Conservation (phyloP, 768 basidiomycete genomes). For the Lactarius hengduanensis region DNA sequence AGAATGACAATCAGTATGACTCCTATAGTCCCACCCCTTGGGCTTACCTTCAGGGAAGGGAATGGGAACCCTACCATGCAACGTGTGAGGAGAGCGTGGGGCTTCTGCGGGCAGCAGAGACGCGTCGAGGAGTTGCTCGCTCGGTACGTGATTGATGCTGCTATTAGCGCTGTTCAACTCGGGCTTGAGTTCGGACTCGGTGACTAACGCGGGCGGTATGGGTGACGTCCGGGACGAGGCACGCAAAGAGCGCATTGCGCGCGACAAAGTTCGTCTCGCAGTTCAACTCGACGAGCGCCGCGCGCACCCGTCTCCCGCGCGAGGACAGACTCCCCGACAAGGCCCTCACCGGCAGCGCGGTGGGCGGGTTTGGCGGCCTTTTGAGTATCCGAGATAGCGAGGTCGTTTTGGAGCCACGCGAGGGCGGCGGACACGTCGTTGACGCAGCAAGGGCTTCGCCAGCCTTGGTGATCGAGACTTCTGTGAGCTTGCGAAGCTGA, state of each 20-base stretch:
- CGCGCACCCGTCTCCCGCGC: constrained; percentile 61
- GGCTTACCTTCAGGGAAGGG: too few relatives aligned
- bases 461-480: constrained; percentile 84
- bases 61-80: too few relatives aligned
- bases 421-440: constrained; percentile 75
- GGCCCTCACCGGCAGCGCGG: constrained; percentile 73
- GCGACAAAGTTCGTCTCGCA: constrained; percentile 83
- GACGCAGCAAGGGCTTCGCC: constrained; percentile 76
- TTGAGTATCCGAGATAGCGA: constrained; percentile 63
- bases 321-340: constrained; percentile 72
- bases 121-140: constrained; percentile 57
- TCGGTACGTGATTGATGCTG: constrained; percentile 48
- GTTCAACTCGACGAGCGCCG: constrained; percentile 86
- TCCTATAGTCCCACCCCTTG: too few relatives aligned
- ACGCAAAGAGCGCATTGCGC: constrained; percentile 76
- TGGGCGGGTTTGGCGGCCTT: constrained; percentile 83
- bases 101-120: constrained; percentile 56
- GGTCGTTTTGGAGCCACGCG: constrained; percentile 77
- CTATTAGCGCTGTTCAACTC: constrained; percentile 30
- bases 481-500: constrained; percentile 76
- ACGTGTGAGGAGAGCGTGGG: not conserved
- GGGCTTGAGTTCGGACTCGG: constrained; percentile 26
- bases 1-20: too few relatives aligned
- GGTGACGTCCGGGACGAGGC: constrained; percentile 75
- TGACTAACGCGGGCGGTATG: constrained; percentile 65